Conservation (phyloP, 306 rosid species). For the Trifolium pratense region DNA sequence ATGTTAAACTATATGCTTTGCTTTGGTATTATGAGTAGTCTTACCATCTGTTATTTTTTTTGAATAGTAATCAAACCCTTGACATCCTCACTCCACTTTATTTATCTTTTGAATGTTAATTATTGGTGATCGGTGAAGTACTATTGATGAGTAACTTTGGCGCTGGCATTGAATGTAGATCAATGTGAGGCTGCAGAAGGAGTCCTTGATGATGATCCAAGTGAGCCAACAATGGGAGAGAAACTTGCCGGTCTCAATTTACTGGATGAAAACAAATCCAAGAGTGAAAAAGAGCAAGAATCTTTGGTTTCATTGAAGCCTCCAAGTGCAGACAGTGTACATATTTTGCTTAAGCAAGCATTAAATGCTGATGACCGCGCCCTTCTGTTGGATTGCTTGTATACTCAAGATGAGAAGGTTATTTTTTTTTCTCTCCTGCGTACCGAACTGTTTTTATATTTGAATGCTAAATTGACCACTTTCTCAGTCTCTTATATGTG, state of each 20-base stretch:
- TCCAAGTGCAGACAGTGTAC: conserved; percentile 81
- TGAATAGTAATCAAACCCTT: background rate
- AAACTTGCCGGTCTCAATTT: conserved; percentile 70
- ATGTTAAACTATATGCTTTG: background rate
- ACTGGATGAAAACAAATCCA: conserved; percentile 45
- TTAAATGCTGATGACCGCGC: conserved; percentile 78
- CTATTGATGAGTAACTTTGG: conserved; percentile 11
- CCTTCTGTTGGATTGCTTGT: conserved; percentile 76
- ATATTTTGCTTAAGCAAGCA: conserved; percentile 83
- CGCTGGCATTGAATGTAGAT: conserved; percentile 31
- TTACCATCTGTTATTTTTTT: background rate
- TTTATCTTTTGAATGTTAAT: conserved; percentile 4
- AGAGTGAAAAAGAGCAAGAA: conserved; percentile 48
- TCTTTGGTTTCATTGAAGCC: conserved; percentile 51
- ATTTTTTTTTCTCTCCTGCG: conserved; percentile 9
- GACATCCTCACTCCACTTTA: background rate
- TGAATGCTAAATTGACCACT: background rate
- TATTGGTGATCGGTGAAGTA: conserved; percentile 5
- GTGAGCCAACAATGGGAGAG: conserved; percentile 86
- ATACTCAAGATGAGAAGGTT: conserved; percentile 81
- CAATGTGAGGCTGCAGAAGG: conserved; percentile 55
- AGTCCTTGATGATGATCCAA: conserved; percentile 54
- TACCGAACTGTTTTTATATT: background rate
- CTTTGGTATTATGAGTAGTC: background rate
- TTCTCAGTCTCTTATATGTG: background rate